These are phyloP conservation scores for Trichosporon inkin DNA, from an alignment of 1,284 basidiomycete species.

Conservation along the genomic window DNA sequence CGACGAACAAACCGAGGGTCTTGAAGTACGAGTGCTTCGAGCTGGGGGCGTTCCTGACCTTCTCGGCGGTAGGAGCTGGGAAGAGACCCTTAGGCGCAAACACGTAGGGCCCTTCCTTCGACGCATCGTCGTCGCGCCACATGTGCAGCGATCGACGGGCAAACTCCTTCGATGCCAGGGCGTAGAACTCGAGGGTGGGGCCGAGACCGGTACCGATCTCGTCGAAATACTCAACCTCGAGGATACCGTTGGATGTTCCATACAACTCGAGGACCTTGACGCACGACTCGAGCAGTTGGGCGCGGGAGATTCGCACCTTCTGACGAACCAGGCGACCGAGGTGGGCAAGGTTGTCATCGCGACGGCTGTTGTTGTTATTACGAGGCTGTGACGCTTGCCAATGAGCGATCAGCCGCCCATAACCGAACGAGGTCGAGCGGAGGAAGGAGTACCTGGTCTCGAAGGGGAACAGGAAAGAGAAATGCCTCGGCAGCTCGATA, in stretches of 20 bases:
- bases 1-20: slow-evolving; percentile 94
- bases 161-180: slow-evolving; percentile 88
- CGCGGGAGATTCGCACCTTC: slow-evolving; percentile 93
- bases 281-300: slow-evolving; percentile 92
- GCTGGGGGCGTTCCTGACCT: slow-evolving; percentile 14
- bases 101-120: slow-evolving; percentile 64
- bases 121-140: slow-evolving; percentile 80
- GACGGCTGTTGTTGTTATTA: slow-evolving; percentile 64
- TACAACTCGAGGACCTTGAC: slow-evolving; percentile 98
- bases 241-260: slow-evolving; percentile 77
- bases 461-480: slow-evolving; percentile 98
- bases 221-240: slow-evolving; percentile 98
- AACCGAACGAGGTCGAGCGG: slow-evolving; percentile 95
- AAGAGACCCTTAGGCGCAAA: slow-evolving; percentile 80
- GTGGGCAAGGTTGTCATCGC: slow-evolving; percentile 86
- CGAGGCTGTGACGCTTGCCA: slow-evolving; percentile 78
- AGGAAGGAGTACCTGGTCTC: slow-evolving; percentile 94
- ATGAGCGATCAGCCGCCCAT: slow-evolving; percentile 84
- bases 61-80: slow-evolving; percentile 61
- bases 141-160: slow-evolving; percentile 79
- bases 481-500: slow-evolving; percentile 83
- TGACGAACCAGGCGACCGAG: slow-evolving; percentile 88
- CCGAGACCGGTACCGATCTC: slow-evolving; percentile 98
- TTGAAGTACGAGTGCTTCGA: slow-evolving; percentile 68
- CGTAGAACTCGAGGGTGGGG: slow-evolving; percentile 97